phyloP scores from a whole-genome alignment of 176 grass and related monocot species.

The Puccinellia tenuiflora region DNA sequence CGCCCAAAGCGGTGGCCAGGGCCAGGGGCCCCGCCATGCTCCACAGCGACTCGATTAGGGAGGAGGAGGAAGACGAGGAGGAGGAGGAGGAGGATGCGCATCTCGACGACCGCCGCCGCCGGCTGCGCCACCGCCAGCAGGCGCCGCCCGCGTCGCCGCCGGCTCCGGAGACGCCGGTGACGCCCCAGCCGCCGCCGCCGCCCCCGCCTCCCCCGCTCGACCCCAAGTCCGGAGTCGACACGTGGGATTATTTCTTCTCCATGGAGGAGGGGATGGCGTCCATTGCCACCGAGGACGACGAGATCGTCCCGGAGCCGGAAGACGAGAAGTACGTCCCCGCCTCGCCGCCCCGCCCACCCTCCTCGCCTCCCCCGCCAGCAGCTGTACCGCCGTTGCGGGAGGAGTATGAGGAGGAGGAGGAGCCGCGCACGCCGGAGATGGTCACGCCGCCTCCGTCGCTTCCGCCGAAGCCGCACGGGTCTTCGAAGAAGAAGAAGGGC shows the following conservation, averaged over 20 bases:
- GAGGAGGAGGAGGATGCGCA: constrained; percentile 46
- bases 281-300: constrained; percentile 48
- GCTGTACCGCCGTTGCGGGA: not conserved
- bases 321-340: constrained; percentile 40
- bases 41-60: constrained; percentile 53
- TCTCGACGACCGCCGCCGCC: constrained; percentile 38
- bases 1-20: constrained; percentile 26
- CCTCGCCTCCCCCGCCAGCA: constrained; percentile 20
- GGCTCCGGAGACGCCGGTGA: constrained; percentile 34
- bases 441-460: constrained; percentile 33
- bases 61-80: constrained; percentile 54
- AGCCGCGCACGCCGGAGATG: constrained; percentile 62
- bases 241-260: constrained; percentile 90
- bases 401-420: constrained; percentile 28
- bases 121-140: constrained; percentile 30
- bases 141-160: constrained; percentile 28
- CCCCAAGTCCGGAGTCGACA: constrained; percentile 31
- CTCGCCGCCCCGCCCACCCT: constrained; percentile 44
- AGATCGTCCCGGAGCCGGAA: constrained; percentile 36
- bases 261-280: constrained; percentile 77
- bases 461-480: constrained; percentile 26
- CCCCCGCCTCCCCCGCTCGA: constrained; percentile 28
- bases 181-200: constrained; percentile 30
- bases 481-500: constrained; percentile 50
- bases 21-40: constrained; percentile 30